phyloP scores from a whole-genome alignment of 2,329 filamentous ascomycete species.

The Neonectria sp. region DNA sequence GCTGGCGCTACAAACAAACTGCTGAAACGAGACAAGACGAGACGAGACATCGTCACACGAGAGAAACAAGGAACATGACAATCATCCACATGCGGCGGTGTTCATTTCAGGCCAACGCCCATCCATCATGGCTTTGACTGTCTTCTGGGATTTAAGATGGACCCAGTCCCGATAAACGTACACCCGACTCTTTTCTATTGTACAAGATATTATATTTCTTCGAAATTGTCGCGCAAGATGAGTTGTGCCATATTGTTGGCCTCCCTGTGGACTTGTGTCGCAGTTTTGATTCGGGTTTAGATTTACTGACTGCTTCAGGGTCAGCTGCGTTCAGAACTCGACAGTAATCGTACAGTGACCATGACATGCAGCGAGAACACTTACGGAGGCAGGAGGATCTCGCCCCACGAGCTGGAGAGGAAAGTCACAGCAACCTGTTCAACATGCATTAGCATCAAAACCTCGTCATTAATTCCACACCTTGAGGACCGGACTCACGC shows the following conservation, averaged over 20 bases:
- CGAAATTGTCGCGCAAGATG: not conserved
- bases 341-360: not conserved
- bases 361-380: conserved; percentile 39
- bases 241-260: not conserved
- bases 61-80: not conserved
- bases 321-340: conserved; percentile 28
- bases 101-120: conserved; percentile 35
- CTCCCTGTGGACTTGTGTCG: not conserved
- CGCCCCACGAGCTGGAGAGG: conserved; percentile 77
- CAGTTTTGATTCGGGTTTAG: conserved; percentile 25
- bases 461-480: not conserved
- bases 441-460: conserved; percentile 18
- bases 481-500: conserved; percentile 64
- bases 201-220: conserved; percentile 43
- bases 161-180: conserved; percentile 47
- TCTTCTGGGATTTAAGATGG: conserved; percentile 27
- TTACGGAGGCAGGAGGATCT: conserved; percentile 77
- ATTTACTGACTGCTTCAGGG: conserved; percentile 43
- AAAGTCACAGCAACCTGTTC: conserved; percentile 75
- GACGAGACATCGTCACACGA: not conserved
- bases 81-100: conserved; percentile 27
- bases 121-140: conserved; percentile 41
- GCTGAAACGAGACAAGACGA: not conserved
- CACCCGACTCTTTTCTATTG: conserved; percentile 46
- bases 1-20: not conserved